Evolutionary conservation across 2,329 filamentous ascomycete genomes (phyloP), one percentile per base, ranked within the genome.

Genomic region (Scolecobasidium constrictum): DNA sequence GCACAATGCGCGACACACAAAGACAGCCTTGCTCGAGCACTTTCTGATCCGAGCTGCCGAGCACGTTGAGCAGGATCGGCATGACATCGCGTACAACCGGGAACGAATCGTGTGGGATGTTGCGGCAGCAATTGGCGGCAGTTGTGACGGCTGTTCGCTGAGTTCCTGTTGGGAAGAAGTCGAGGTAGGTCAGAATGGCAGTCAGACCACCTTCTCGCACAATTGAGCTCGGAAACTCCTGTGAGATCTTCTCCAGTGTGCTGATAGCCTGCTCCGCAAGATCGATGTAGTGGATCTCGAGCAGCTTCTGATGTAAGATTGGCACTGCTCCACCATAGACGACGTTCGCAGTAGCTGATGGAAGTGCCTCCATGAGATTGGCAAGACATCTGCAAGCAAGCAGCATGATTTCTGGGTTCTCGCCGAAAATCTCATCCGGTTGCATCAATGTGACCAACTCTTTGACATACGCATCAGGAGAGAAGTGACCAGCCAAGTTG

Each of bases 271-370:
- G 93, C 64, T 98, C 92, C 28, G 93, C 93, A 42, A 98, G 71
- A 61, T 98, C 92, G 58, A 98, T 98, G 60, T 90, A 98, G 48
- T 90, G 83, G 36, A 96, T 96, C 62, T 96, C 88, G 47, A 96
- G 71, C 21, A 98, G 71, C 63, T 96, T 98, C 57, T 90, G 85
- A 64, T 92, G 96, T 19, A 98, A 69, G 11, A 98, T 80, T 2
- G 92, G 88, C 4, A 98, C 92, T 23, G 92, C 92, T 39, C 87
- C 86, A n/a, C 88, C 90, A 58, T 96, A 96, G 3, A 96, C 92
- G 12, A 98, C 87, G 58, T 94, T 95, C 11, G 87, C 85, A 38
- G 92, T 92, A 45, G 90, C 90, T 23, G 86, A 81, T 16, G 92
- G 88, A 21, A 98, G 68, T 19, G 90, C 93, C 61, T 98, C 92